Evolutionary conservation across 306 rosid species (phyloP).

Genomic region (Quercus alba): DNA sequence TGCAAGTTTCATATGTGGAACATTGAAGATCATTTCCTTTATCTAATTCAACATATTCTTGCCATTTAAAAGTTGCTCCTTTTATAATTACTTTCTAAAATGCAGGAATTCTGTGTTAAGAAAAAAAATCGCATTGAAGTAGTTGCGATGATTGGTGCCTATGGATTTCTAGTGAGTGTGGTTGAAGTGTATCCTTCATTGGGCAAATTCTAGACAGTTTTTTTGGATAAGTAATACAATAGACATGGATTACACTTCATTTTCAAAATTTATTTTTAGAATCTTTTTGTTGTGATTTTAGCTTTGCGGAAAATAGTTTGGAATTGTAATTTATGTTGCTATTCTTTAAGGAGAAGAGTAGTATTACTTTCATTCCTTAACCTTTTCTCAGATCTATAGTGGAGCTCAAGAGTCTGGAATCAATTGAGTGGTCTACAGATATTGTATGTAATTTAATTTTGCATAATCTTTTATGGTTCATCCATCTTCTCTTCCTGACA

Average conservation of each 20-base stretch:
- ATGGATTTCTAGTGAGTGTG: slow-evolving; percentile 43
- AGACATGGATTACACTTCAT: not conserved
- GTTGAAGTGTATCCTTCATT: slow-evolving; percentile 57
- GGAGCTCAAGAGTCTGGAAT: slow-evolving; percentile 52
- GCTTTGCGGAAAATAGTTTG: not conserved
- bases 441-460: slow-evolving; percentile 41
- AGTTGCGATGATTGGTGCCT: slow-evolving; percentile 57
- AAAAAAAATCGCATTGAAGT: slow-evolving; percentile 57
- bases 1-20: not conserved
- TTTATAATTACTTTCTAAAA: slow-evolving; percentile 10
- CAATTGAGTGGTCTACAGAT: slow-evolving; percentile 44
- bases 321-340: not conserved
- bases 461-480: not conserved
- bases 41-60: not conserved
- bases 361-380: slow-evolving; percentile 21
- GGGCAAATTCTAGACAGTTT: not conserved
- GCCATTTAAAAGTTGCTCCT: not conserved
- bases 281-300: not conserved
- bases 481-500: not conserved
- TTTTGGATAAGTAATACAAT: too few relatives aligned
- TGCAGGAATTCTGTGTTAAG: slow-evolving; percentile 72
- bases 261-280: not conserved
- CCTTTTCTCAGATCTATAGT: slow-evolving; percentile 41
- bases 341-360: not conserved
- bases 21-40: not conserved